Base-by-base conservation (phyloP, 1,139 yeast species). In the Yarrowia galli region DNA sequence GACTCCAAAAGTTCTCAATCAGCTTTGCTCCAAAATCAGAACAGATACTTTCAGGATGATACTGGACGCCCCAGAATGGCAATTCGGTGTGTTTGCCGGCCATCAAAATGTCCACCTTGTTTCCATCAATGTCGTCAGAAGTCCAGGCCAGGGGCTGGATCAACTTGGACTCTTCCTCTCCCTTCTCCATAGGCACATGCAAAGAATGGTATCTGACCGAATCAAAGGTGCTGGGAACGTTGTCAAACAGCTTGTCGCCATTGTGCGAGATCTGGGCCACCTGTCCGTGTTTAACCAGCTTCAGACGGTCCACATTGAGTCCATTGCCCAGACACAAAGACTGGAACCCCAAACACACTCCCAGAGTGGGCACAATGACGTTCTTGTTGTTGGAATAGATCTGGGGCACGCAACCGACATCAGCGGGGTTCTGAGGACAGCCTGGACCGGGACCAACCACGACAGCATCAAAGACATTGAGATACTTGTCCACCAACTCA, bases 371-470 rank as follows among this genome's bases (percentile, higher is more conserved):
- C 1, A 90, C 78, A 0, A 77, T 67, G 74, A 74, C 68, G 78
- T 69, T 65, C 3, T 68, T 69, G 18, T 71, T 67, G 23, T 76
- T 67, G 2, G 70, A 68, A 79, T 81, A 84, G 25, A 91, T 73
- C 74, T 83, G 82, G 5, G 86, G 85, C n/a, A 92, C 84, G 7
- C 92, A 83, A 0, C 98, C 98, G 28, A 90, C 86, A 75, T 93
- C 98, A 0, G 76, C 71, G 0, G 82, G 76, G 53, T 80, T 83
- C 2, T 80, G 79, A 0, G 99, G 99, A 72, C 90, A 87, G 0
- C 99, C 99, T 0, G 99, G 99, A 0, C 99, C 99, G 0, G 99
- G 99, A 0, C 99, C 99, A 16, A 95, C 83, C 0, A 95, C 87
- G 5, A 96, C 83, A 63, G 92, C 92, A 69, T 89, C 91, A 73